Evolutionary conservation across 805 yeast species (phyloP).

Genomic region (Schizosaccharomyces cryophilus): DNA sequence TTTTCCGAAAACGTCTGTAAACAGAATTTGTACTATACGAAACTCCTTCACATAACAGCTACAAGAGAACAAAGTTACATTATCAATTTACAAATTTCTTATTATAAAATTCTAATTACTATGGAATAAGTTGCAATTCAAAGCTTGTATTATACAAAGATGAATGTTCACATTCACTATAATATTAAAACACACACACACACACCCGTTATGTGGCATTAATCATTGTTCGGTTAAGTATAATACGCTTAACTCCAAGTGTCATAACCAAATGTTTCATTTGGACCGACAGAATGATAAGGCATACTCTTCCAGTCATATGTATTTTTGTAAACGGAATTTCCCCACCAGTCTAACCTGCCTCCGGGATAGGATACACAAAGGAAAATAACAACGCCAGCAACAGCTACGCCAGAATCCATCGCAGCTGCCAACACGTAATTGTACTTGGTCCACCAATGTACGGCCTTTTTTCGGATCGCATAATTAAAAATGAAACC

Average conservation of each 20-base stretch:
- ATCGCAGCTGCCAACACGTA: slow-evolving; percentile 41
- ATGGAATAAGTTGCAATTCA: too few species aligned
- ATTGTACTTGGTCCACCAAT: slow-evolving; percentile 62
- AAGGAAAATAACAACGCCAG: slow-evolving; percentile 33
- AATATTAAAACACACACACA: too few species aligned
- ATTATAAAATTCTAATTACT: too few species aligned
- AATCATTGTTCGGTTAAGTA: neutral
- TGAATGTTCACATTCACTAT: too few species aligned
- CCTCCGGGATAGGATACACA: slow-evolving; percentile 22
- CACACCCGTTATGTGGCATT: too few species aligned
- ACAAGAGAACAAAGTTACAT: too few species aligned
- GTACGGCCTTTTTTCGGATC: slow-evolving; percentile 25
- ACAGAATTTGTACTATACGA: too few species aligned
- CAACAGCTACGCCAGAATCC: slow-evolving; percentile 41
- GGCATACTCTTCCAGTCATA: slow-evolving; percentile 3
- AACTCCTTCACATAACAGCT: too few species aligned
- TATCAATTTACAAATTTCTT: too few species aligned
- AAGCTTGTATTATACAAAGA: too few species aligned
- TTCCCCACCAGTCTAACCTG: slow-evolving; percentile 42
- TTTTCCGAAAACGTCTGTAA: too few species aligned
- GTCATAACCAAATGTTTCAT: neutral
- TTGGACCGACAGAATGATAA: neutral
- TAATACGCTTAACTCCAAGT: neutral
- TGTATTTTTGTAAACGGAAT: slow-evolving; percentile 9
- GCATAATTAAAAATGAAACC: slow-evolving; percentile 34